phyloP scores from a whole-genome alignment of 257 asterid genomes.

The Solanum gracilifrons region DNA sequence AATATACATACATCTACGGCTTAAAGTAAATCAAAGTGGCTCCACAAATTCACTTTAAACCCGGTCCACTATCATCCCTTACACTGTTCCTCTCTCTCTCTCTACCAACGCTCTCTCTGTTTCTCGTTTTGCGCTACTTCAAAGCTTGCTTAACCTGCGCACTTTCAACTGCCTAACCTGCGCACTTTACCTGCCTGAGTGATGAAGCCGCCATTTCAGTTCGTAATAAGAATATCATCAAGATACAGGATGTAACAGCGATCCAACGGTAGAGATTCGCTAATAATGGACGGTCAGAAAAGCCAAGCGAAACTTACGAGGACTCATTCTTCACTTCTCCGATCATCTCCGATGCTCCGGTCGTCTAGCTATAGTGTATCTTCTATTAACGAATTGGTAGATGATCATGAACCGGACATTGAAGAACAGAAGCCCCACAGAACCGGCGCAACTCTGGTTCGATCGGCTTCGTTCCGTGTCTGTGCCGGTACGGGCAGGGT shows the following conservation, averaged over 20 bases:
- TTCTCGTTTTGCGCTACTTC: conserved; percentile 3
- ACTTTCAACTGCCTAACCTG: conserved; percentile 14
- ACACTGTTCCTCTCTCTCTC: conserved; percentile 7
- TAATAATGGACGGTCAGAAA: conserved; percentile 65
- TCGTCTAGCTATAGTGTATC: conserved; percentile 75
- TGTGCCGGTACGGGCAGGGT: conserved; percentile 1
- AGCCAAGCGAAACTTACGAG: conserved; percentile 73
- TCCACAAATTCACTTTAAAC: conserved; percentile 20
- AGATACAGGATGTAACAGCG: conserved; percentile 32
- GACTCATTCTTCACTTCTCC: conserved; percentile 82
- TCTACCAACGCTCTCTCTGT: not conserved
- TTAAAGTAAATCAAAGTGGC: conserved; percentile 15
- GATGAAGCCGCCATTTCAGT: conserved; percentile 55
- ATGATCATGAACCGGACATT: conserved; percentile 30
- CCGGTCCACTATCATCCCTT: conserved; percentile 30
- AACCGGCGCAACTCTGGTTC: conserved; percentile 29
- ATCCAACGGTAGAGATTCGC: conserved; percentile 12
- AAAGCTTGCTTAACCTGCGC: conserved; percentile 9
- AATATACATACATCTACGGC: conserved; percentile 29
- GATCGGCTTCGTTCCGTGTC: not conserved
- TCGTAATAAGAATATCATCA: conserved; percentile 32
- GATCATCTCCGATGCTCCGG: conserved; percentile 73
- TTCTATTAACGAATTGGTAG: conserved; percentile 30
- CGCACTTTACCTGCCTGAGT: conserved; percentile 20
- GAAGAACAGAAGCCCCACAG: conserved; percentile 94